Base-by-base conservation (phyloP, 495 filamentous ascomycete species). In the Daldinia grandis region DNA sequence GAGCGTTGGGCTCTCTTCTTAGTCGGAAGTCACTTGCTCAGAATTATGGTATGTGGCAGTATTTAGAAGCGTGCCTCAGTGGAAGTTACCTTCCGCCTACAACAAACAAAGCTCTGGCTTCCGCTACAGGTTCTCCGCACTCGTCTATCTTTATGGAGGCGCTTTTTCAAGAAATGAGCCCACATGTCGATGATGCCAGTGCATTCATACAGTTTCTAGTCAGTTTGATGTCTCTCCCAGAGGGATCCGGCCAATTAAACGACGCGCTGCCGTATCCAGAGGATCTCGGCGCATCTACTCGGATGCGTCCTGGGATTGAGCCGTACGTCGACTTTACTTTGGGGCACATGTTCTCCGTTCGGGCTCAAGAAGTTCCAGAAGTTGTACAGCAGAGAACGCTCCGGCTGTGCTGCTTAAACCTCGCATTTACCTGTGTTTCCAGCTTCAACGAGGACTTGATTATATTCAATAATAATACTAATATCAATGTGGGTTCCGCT, bases 401-500 rank as follows among this genome's bases (percentile, higher is more conserved):
- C 44, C 90, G 89, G 21, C 88, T 88, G 59, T 89, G 87, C 58
- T 97, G 94, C 73, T 82, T 99, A 38, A 83, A 92, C 33, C 94
- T 98, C 74, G 88, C 93, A 44, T 77, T 87, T 35, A 83, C 86
- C 15, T 95, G 92, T 71, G 80, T 99, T 35, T 81, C 82, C 5
- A 92, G 87, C 5, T 99, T 98, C 81, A 97, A 98, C 76, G 96
- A 98, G 76, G 89, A 95, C 71, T 83, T 99, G 5, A 89, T 98
- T 9, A 82, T 93, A 25, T 85, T 97, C 59, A 90, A 92, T 19
- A 95, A 91, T 73, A 84, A 89, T 64, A 89, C 92, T 2, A 90
- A 87, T 58, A 78, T 94, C 9, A 76, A 86, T 25, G 87, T 96
- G 5, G 94, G 98, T 78, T 73, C 84, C 15, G 87, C 89, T 5